Percentiles rank a stretch among this genome's conserved stretches.
Conservation (phyloP, 441 rosid species). For the Syzygium syzygioides region DNA sequence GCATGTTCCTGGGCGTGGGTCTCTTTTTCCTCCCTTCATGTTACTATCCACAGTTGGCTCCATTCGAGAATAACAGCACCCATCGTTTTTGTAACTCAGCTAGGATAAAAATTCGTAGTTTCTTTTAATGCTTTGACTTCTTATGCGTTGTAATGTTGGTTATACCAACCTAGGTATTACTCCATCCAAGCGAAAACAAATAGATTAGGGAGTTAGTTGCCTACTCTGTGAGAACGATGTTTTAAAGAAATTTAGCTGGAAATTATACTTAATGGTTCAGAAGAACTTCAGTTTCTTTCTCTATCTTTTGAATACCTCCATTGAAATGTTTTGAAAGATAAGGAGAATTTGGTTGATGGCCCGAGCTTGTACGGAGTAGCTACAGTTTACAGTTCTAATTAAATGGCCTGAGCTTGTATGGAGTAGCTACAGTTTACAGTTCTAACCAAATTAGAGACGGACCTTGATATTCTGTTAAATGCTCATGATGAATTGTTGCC, state of each 20-base stretch:
- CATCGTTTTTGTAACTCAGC: background rate
- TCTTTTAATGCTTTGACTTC: background rate
- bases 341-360: background rate
- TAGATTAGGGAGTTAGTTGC: background rate
- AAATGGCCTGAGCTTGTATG: background rate
- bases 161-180: background rate
- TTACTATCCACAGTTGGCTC: background rate
- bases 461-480: background rate
- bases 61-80: background rate
- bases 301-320: background rate
- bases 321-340: background rate
- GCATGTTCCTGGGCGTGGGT: background rate
- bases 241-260: background rate
- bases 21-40: background rate
- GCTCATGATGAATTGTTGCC: background rate
- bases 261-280: background rate
- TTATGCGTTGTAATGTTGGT: background rate
- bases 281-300: background rate
- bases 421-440: background rate
- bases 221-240: background rate
- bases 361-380: background rate
- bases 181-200: background rate
- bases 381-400: background rate
- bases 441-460: background rate
- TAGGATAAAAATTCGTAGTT: background rate